Base-by-base conservation (phyloP, 1,284 basidiomycete species). In the Irpex lacteus region DNA sequence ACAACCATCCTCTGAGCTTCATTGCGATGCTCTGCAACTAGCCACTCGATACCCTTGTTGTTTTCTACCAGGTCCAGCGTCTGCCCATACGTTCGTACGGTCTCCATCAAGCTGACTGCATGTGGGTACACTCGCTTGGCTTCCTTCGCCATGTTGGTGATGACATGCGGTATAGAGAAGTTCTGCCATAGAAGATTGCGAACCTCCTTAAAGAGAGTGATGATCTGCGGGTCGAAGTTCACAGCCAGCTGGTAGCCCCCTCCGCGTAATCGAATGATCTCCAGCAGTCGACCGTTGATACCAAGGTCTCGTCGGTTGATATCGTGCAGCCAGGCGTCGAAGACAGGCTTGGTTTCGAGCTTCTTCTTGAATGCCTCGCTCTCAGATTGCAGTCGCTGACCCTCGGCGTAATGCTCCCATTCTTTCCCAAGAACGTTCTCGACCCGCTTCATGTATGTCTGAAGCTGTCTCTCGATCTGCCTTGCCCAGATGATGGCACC, bases 401-500 rank as follows among this genome's bases (percentile, higher is more conserved):
- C 98, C 71, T 99, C 97, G n/a, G 97, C 95, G 70, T 99, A 99
- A 66, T 96, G 88, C 75, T 98, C 96, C 97, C 97, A 99, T 5
- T 95, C 96, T 76, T 95, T 96, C 7, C 97, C 98, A 9, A 99
- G 89, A 2, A 99, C 98, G 74, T 98, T 97, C 74, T 98, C 96
- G 60, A 99, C 97, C n/a, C 96, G 93, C 77, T 96, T 98, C 96
- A 99, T 98, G 80, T 98, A 98, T 2, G 94, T 91, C 68, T 93
- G 84, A 11, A 99, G 87, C 76, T 99, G 98, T 5, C 96, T 89
- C 73, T 98, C 97, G 69, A 99, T 99, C 80, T 99, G 97, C 7
- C 92, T 87, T 0, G 97, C 97, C 97, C 98, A 99, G 72, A 98
- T 94, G 76, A 99, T 98, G 13, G 98, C 94, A 34, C 96, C 95